These are phyloP conservation scores for Pterothamnion heteromorphum DNA, from an alignment of 31 red algal species.

Conservation along the genomic window DNA sequence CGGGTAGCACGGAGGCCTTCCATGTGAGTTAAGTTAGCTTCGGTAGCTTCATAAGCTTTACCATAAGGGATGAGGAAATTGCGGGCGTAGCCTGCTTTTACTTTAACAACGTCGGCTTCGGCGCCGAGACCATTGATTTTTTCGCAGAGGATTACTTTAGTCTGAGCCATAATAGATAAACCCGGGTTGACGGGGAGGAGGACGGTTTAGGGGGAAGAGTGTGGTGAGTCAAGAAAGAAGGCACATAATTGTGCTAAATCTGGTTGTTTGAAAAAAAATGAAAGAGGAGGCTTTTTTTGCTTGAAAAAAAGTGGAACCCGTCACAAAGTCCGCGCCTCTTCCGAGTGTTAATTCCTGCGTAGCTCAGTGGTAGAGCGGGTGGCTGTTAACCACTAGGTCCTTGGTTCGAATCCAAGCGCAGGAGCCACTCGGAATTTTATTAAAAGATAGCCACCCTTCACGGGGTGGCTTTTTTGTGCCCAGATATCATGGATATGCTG, in stretches of 20 bases:
- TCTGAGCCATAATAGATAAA: slow-evolving; percentile 2
- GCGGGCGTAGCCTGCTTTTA: slow-evolving; percentile 22
- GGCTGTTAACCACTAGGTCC: slow-evolving; percentile 36
- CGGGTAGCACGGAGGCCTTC: neutral
- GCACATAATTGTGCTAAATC: neutral
- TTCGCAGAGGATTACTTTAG: slow-evolving; percentile 10
- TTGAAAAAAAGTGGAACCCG: neutral
- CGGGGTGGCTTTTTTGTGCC: no score
- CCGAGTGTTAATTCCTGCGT: neutral
- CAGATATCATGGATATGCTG: no score
- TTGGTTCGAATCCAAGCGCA: slow-evolving; percentile 6
- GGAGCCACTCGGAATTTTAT: no score
- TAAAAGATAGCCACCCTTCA: no score
- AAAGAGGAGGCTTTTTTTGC: neutral
- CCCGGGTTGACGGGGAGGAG: no score
- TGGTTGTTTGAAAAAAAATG: neutral
- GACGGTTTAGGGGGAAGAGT: no score
- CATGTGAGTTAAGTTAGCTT: neutral
- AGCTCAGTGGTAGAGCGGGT: slow-evolving; percentile 38
- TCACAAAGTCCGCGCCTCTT: neutral
- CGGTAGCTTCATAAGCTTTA: slow-evolving; percentile 11
- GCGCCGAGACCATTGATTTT: slow-evolving; percentile 10
- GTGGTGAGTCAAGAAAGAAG: no score
- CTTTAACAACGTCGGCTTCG: slow-evolving; percentile 29
- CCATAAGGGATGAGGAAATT: slow-evolving; percentile 8